These are phyloP conservation scores for Zymoseptoria ardabiliae DNA, from an alignment of 2,329 filamentous ascomycete species.

Conservation along the genomic window DNA sequence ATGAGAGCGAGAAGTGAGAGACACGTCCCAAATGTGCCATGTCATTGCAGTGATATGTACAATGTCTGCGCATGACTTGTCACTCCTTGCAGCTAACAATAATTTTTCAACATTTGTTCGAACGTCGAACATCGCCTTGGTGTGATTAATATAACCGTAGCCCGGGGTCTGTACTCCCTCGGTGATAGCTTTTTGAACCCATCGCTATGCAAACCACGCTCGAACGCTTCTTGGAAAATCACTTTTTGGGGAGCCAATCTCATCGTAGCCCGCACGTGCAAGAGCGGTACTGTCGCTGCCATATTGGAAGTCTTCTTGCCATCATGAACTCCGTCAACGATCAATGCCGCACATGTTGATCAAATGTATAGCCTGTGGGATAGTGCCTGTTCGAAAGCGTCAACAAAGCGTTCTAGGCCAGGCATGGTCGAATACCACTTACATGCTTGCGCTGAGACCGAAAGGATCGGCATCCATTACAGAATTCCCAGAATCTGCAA, in stretches of 20 bases:
- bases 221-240: not conserved
- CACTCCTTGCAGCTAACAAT: not conserved
- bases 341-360: constrained; percentile 14
- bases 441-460: constrained; percentile 88
- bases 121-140: not conserved
- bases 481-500: constrained; percentile 67
- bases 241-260: not conserved
- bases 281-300: constrained; percentile 10
- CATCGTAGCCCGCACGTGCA: constrained; percentile 13
- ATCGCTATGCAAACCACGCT: not conserved
- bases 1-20: not conserved
- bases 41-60: not conserved
- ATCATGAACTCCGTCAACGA: not conserved
- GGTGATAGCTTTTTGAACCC: not conserved
- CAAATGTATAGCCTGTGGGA: constrained; percentile 14
- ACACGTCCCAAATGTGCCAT: not conserved
- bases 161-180: not conserved
- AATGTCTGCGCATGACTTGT: not conserved
- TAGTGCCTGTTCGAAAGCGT: constrained; percentile 7
- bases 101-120: not conserved
- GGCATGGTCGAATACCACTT: constrained; percentile 46
- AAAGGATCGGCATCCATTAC: constrained; percentile 91
- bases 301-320: constrained; percentile 1
- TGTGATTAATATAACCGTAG: not conserved
- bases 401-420: constrained; percentile 3